Evolutionary conservation across 495 filamentous ascomycete genomes (phyloP).

Genomic region (Lineolata rhizophorae): DNA sequence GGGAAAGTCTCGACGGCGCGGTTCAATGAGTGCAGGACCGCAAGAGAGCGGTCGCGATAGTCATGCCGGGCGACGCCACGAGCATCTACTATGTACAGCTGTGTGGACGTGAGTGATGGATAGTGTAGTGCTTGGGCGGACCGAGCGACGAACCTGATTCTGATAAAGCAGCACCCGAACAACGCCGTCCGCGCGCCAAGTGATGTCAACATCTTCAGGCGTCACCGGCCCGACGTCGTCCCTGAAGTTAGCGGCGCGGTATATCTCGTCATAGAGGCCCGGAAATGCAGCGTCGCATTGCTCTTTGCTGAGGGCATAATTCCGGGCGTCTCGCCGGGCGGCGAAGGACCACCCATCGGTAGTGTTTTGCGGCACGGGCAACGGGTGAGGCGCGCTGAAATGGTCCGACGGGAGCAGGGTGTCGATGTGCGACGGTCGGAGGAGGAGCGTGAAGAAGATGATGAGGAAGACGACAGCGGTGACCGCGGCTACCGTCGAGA

Average conservation of each 20-base stretch:
- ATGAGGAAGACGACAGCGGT: no score
- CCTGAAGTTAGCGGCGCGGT: slow-evolving; percentile 8
- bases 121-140: not conserved
- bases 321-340: slow-evolving; percentile 3
- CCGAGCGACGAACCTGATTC: not conserved
- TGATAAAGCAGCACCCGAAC: not conserved
- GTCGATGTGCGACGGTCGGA: no score
- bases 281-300: slow-evolving; percentile 12
- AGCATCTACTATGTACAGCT: slow-evolving; percentile 11
- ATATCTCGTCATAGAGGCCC: slow-evolving; percentile 8
- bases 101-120: not conserved
- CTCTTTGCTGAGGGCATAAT: slow-evolving; percentile 7
- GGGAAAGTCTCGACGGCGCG: slow-evolving; percentile 7
- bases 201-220: not conserved
- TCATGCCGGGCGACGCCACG: not conserved
- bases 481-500: no score
- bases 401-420: no score
- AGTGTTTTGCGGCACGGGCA: no score
- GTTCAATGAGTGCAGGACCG: slow-evolving; percentile 7
- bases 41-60: slow-evolving; percentile 6
- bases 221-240: slow-evolving; percentile 6
- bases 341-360: slow-evolving; percentile 7
- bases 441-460: no score
- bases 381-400: no score
- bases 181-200: not conserved